These are phyloP conservation scores for Colletotrichum liaoningense DNA, from an alignment of 2,329 filamentous ascomycete genomes.

Conservation along the genomic window DNA sequence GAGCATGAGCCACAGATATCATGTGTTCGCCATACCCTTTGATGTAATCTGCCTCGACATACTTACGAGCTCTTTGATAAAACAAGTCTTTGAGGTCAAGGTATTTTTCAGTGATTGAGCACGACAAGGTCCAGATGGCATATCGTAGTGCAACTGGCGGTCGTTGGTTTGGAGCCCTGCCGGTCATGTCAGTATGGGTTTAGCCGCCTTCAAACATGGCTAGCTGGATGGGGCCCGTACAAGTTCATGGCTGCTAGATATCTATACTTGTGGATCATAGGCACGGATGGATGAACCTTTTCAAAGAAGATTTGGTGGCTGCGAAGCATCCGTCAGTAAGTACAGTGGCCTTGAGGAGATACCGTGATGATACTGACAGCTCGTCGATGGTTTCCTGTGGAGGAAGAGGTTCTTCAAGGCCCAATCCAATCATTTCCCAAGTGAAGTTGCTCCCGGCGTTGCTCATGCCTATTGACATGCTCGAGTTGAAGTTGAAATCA, in stretches of 20 bases:
- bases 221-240: slow-evolving; percentile 50
- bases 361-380: slow-evolving; percentile 64
- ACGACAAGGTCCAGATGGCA: slow-evolving; percentile 96
- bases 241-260: slow-evolving; percentile 92
- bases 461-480: slow-evolving; percentile 62
- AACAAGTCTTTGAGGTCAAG: slow-evolving; percentile 84
- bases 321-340: slow-evolving; percentile 18
- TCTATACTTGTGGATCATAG: slow-evolving; percentile 89
- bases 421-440: slow-evolving; percentile 80
- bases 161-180: slow-evolving; percentile 80
- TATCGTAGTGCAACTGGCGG: slow-evolving; percentile 92
- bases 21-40: slow-evolving; percentile 92
- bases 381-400: slow-evolving; percentile 79
- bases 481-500: slow-evolving; percentile 68
- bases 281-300: slow-evolving; percentile 86
- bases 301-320: slow-evolving; percentile 90
- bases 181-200: slow-evolving; percentile 2
- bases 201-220: neutral
- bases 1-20: slow-evolving; percentile 86
- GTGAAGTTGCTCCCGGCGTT: slow-evolving; percentile 70
- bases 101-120: slow-evolving; percentile 86
- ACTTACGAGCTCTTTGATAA: slow-evolving; percentile 90
- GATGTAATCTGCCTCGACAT: slow-evolving; percentile 89
- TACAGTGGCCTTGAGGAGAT: slow-evolving; percentile 15
- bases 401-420: slow-evolving; percentile 69